Evolutionary conservation across 1,284 basidiomycete genomes (phyloP), one percentile per base, ranked within the genome.

Genomic region (Cutaneotrichosporon sp.): DNA sequence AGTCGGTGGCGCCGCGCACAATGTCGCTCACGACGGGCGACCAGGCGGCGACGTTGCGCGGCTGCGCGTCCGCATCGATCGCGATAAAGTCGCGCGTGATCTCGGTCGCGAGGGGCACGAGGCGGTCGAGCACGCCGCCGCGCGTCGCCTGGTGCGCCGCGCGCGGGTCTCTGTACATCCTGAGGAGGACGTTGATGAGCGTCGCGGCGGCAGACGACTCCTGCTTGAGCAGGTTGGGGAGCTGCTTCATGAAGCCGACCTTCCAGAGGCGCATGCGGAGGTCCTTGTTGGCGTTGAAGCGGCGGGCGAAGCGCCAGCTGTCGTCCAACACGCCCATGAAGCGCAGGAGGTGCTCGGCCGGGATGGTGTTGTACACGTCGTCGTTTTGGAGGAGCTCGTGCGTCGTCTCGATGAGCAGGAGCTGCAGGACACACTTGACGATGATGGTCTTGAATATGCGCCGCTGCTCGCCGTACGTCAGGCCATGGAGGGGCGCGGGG

Each of bases 191-290:
- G 71, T 94, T 92, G 52, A 99, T 93, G 46, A 99, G 83, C 0
- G 95, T 99, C 5, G 95, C 87, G 33, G 97, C 97, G 71, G 93
- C 95, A 62, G 90, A 94, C 29, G 95, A 97, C 80, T 99, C 97
- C 75, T 99, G 97, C 80, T 99, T 98, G 63, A 99, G 83, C 52
- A 99, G 84, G 79, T 99, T 99, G 0, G 97, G 97, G 38, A 99
- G 81, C 78, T 99, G 97, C 78, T 97, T 97, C 97, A 99, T 99
- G 82, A 99, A 99, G 2, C 93, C 95, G 69, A 99, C 97, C 92
- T 97, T 98, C 97, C 97, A 99, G 54, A 99, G 83, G 6, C 91
- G 92, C 58, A 94, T 97, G 45, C 97, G 87, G 45, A 99, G 84
- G 54, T 98, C 95, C 81, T 97, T 97, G 80, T 99, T 93, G 54